Conservation (phyloP, 108 stramenopile species). For the Fistulifera pelliculosa region DNA sequence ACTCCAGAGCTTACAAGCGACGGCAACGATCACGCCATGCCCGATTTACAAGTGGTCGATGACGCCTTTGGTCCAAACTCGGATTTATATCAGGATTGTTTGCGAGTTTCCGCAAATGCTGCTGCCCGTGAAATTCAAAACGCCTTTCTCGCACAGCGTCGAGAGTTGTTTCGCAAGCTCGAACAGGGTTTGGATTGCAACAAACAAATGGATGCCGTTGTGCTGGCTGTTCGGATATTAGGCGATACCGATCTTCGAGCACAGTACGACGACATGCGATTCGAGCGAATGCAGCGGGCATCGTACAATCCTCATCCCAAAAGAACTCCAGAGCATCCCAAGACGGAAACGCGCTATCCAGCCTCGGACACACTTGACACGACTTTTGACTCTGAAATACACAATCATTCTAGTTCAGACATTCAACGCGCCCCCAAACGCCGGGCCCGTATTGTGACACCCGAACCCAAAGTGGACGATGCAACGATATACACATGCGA, state of each 20-base stretch:
- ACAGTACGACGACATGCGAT: constrained; percentile 31
- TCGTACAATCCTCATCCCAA: constrained; percentile 10
- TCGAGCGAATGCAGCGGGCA: constrained; percentile 24
- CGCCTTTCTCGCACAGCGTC: constrained; percentile 45
- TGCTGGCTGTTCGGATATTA: constrained; percentile 35
- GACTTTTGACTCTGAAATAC: background rate
- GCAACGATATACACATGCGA: background rate
- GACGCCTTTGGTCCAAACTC: constrained; percentile 32
- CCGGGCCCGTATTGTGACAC: background rate
- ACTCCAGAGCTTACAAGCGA: background rate
- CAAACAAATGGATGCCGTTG: constrained; percentile 39
- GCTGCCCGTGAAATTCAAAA: constrained; percentile 29
- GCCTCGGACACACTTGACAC: background rate
- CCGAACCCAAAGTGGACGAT: too few relatives aligned
- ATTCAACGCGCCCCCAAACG: background rate
- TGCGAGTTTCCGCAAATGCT: constrained; percentile 20
- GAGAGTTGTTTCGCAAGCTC: constrained; percentile 35
- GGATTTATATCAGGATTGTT: constrained; percentile 39
- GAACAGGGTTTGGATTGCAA: constrained; percentile 16
- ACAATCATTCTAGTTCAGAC: background rate
- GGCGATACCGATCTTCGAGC: constrained; percentile 27
- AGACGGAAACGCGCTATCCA: background rate
- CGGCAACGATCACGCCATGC: background rate
- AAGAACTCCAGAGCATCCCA: constrained; percentile 2
- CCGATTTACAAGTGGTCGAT: constrained; percentile 25